Conservation (phyloP, 1,284 basidiomycete species). For the Heterobasidion irregulare region DNA sequence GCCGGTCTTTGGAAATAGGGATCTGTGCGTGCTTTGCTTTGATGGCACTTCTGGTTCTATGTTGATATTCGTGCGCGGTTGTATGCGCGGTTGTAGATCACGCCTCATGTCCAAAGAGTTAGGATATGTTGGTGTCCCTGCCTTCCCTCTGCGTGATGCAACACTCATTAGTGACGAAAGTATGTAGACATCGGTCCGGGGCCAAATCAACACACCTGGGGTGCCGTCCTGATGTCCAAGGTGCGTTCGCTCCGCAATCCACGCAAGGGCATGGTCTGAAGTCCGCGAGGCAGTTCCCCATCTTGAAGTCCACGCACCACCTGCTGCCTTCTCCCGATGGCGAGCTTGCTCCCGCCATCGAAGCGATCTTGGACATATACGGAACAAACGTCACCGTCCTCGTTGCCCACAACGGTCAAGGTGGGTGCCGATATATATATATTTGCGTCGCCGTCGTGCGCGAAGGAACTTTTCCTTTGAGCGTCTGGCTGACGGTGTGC, state of each 20-base stretch:
- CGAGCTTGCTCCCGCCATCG: constrained; percentile 89
- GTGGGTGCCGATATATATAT: constrained; percentile 26
- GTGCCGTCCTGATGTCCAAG: constrained; percentile 77
- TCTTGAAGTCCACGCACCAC: constrained; percentile 85
- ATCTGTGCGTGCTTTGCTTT: constrained; percentile 47
- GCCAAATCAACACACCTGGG: constrained; percentile 90
- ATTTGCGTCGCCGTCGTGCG: background rate
- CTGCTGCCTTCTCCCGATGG: constrained; percentile 83
- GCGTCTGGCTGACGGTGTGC: background rate
- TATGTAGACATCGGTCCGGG: constrained; percentile 81
- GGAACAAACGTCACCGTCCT: constrained; percentile 78
- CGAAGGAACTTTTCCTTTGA: background rate
- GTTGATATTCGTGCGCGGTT: constrained; percentile 2
- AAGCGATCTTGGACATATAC: constrained; percentile 80
- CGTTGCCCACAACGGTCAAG: constrained; percentile 91
- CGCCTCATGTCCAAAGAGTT: constrained; percentile 72
- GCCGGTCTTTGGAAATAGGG: constrained; percentile 84
- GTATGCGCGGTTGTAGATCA: no score
- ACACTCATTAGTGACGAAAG: constrained; percentile 25
- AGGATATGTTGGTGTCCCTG: constrained; percentile 57
- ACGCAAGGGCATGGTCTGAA: background rate
- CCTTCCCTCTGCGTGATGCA: background rate
- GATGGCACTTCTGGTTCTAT: background rate
- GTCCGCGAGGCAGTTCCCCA: constrained; percentile 60
- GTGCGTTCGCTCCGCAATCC: constrained; percentile 21